Evolutionary conservation across 2,329 filamentous ascomycete genomes (phyloP), one percentile per base, ranked within the genome.

Genomic region (Graphilbum ipis-grandicollis): DNA sequence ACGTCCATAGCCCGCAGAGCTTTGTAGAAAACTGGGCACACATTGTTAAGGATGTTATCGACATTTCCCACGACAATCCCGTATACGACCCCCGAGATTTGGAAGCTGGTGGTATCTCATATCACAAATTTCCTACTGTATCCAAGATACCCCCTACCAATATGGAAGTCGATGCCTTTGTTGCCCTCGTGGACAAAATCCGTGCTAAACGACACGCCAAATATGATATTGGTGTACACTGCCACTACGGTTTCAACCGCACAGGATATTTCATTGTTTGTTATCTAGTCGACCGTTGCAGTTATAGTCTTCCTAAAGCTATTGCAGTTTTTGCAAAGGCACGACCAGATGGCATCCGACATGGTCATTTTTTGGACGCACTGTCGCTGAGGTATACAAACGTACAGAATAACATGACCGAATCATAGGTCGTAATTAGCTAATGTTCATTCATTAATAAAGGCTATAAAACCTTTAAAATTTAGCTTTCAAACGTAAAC

Each of bases 181-280:
- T 74, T 42, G 52, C 50, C 5, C 53, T 75, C 3, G 63, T 75
- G n/a, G 71, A 76, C 45, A 60, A 62, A 22, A 56, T 84, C 19
- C 64, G 75, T 31, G 59, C 59, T 21, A 63, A 68, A 32, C 71
- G 77, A 41, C 60, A 59, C 3, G 18, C 54, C 46, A 54, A 52
- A 38, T 52, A 56, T 6, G 48, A 59, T 2, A 70, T 93, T 36
- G 86, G 79, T 3, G 83, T 93, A 0, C 88, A 96, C 53, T 96
- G 88, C 49, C 88, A 96, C 50, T 94, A 94, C 48, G 88, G 88
- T 0, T 94, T 92, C 59, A 94, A 96, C 53, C 71, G 86, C 18
- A 94, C 88, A 0, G 88, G 88, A 0, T 93, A 88, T 53, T 81
- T 94, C 51, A 73, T 96, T 35, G 79, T 83, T 23, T 84, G 77